Evolutionary conservation across 208 protist genomes (phyloP).

Genomic region (Leishmania guyanensis): DNA sequence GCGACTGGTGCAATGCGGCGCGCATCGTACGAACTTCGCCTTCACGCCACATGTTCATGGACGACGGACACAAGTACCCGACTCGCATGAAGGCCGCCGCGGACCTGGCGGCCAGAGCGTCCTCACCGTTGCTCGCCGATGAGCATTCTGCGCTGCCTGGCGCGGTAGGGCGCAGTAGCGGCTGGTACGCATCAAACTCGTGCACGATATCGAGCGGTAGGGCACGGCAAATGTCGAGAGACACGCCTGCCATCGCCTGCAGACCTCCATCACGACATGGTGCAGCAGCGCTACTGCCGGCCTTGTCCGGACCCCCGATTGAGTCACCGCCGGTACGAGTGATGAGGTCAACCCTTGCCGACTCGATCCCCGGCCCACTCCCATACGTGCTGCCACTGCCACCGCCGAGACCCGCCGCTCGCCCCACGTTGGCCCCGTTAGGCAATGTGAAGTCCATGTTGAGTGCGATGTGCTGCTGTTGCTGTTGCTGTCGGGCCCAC

Average conservation of each 20-base stretch:
- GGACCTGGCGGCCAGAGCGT: neutral
- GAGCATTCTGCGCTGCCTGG: neutral
- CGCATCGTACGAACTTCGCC: slow-evolving; percentile 20
- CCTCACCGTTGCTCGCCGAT: neutral
- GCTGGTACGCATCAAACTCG: slow-evolving; percentile 70
- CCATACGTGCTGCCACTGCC: slow-evolving; percentile 7
- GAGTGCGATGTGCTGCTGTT: slow-evolving; percentile 25
- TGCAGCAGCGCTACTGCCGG: neutral
- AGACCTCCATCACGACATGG: neutral
- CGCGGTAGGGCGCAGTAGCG: slow-evolving; percentile 33
- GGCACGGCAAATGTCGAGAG: slow-evolving; percentile 36
- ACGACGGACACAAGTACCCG: slow-evolving; percentile 42
- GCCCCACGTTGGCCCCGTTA: slow-evolving; percentile 12
- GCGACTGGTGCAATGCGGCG: neutral
- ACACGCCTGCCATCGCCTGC: slow-evolving; percentile 20
- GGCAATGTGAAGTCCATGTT: slow-evolving; percentile 24
- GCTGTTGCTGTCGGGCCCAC: slow-evolving; percentile 28
- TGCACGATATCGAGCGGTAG: slow-evolving; percentile 73
- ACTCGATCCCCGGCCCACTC: slow-evolving; percentile 8
- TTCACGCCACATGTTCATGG: slow-evolving; percentile 37
- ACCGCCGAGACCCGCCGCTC: neutral
- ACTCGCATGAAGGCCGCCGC: slow-evolving; percentile 29
- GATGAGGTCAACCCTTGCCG: slow-evolving; percentile 8
- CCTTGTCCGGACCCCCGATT: neutral
- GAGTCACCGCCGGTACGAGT: slow-evolving; percentile 1